Conservation (phyloP, 306 rosid genomes). For the Vachellia collinsii region DNA sequence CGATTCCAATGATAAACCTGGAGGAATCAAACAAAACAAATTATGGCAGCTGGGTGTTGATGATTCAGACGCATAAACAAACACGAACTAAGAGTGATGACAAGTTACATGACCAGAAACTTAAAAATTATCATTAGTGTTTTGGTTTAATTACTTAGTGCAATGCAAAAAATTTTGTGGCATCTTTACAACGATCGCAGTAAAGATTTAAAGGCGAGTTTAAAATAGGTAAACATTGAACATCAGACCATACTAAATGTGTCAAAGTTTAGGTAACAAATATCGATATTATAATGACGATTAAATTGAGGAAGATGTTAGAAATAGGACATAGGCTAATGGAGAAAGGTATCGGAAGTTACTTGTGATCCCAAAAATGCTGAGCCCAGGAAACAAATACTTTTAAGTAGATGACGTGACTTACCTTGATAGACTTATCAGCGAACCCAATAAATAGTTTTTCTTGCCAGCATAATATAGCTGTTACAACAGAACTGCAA, state of each 20-base stretch:
- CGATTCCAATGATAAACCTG: conserved; percentile 69
- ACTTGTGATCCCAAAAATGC: neutral
- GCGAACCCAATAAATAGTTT: conserved; percentile 79
- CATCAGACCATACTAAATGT: too few relatives aligned
- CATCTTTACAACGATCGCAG: conserved; percentile 7
- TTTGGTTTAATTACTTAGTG: neutral
- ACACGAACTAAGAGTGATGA: conserved; percentile 5
- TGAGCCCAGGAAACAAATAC: conserved; percentile 6
- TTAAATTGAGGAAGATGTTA: too few relatives aligned
- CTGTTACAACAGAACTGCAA: conserved; percentile 61
- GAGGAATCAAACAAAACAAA: conserved; percentile 41
- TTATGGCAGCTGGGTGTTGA: neutral
- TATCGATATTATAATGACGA: too few relatives aligned
- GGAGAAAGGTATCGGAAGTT: too few relatives aligned
- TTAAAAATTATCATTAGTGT: neutral
- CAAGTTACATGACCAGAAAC: conserved; percentile 24
- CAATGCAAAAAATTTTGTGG: conserved; percentile 7
- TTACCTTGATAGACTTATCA: conserved; percentile 72
- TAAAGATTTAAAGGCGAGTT: too few relatives aligned
- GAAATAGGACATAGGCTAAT: too few relatives aligned
- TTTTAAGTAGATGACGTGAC: conserved; percentile 15
- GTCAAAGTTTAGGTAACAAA: too few relatives aligned
- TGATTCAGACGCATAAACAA: conserved; percentile 28
- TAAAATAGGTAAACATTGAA: too few relatives aligned
- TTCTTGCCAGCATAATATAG: conserved; percentile 74